Percentiles rank a stretch among this genome's conserved stretches.
These are phyloP conservation scores for Nicotiana undulata DNA, from an alignment of 257 asterid species.

Conservation along the genomic window DNA sequence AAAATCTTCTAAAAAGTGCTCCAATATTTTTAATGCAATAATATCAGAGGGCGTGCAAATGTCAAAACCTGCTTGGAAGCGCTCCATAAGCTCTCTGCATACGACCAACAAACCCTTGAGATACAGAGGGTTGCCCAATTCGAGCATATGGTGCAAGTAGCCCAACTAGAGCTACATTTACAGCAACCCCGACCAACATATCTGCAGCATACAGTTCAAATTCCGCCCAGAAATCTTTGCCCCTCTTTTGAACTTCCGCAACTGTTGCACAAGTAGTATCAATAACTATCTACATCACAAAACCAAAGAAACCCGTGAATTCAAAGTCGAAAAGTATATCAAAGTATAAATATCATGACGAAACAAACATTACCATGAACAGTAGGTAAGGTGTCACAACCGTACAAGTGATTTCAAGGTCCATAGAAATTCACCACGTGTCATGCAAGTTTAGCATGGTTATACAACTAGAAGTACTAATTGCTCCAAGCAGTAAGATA, in stretches of 20 bases:
- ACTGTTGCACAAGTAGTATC: slow-evolving; percentile 96
- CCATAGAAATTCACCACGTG: neutral
- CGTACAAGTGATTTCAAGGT: neutral
- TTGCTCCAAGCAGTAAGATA: neutral
- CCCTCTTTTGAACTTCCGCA: slow-evolving; percentile 95
- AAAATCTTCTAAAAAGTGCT: neutral
- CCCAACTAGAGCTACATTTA: slow-evolving; percentile 93
- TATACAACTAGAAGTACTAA: neutral
- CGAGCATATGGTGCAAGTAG: slow-evolving; percentile 96
- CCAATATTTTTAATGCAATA: neutral
- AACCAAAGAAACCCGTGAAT: neutral
- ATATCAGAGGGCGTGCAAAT: neutral
- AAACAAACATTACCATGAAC: neutral
- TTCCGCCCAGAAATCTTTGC: slow-evolving; percentile 96
- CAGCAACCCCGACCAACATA: slow-evolving; percentile 89
- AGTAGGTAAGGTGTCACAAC: neutral
- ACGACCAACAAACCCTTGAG: slow-evolving; percentile 63
- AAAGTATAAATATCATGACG: neutral
- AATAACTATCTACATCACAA: slow-evolving; percentile 59
- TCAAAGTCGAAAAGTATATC: neutral
- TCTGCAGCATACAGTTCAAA: slow-evolving; percentile 89
- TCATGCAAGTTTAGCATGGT: neutral
- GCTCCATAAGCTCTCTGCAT: slow-evolving; percentile 71
- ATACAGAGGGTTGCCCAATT: slow-evolving; percentile 54
- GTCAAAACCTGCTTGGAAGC: slow-evolving; percentile 90